Evolutionary conservation across 805 yeast species (phyloP), one percentile per base, ranked within the genome.

Genomic region (Wickerhamiella brachini): DNA sequence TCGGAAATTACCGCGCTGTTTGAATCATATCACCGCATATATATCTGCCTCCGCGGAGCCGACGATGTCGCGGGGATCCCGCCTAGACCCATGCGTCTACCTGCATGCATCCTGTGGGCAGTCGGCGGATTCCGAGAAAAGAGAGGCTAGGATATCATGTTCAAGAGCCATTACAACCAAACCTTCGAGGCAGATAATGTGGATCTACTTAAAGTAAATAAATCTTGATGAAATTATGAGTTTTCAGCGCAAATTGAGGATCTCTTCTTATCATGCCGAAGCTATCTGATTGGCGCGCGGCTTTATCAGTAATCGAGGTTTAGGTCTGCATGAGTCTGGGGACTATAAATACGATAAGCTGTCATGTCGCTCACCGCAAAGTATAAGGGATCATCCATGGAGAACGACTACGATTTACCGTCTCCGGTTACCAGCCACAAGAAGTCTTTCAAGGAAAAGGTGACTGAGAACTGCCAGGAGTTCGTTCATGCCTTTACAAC

Each of bases 401-500:
- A 37, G 20, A 13, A 13, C 41, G 41, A 37, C 20, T 37, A 37
- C 41, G 41, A 37, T 15, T 13, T 44, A n/a, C 46, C 46, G 37
- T 42, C 31, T 6, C 41, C 45, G 9, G 49, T 44, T 4, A 44
- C 37, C n/a, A 15, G 9, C 20, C 46, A 44, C 10, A 20, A 22
- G 6, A 44, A 44, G 46, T 12, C 34, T 7, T 44, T 22, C 18
- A n/a, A n/a, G 29, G 29, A 44, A 17, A 12, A 8, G 29, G 29
- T 15, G 3, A 23, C n/a, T 13, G 31, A 15, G 15, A 24, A 7
- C 20, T 5, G 9, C 20, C 15, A 22, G 4, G 48, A 38, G 1
- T 1, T 61, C 12, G 48, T 52, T 41, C 44, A 49, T 9, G 53
- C 54, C 47, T 68, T 78, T 69, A 78, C 90, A 55, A 84, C 95